Base-by-base conservation (phyloP, 108 stramenopile genomes). In the Nitzschia inconspicua region DNA sequence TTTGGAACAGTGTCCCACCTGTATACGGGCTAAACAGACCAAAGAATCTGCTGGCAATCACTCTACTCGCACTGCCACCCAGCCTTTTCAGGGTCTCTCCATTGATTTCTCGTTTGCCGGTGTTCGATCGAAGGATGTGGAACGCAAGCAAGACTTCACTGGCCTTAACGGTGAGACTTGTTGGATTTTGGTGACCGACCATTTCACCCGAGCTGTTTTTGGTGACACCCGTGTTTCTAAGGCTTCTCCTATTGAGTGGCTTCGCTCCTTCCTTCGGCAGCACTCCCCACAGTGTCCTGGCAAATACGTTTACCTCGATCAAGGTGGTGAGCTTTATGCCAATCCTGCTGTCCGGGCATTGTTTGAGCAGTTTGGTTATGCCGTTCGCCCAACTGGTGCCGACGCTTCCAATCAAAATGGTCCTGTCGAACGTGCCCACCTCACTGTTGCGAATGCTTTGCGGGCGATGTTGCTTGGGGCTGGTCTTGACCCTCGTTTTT, bases 21-120 rank as follows among this genome's bases (percentile, higher is more conserved):
- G 68, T 25, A 62, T 63, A 4, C 49, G 42, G n/a, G 42, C 53
- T 11, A 70, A 70, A 55, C 68, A 63, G 44, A 63, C 68, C 10
- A 62, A 63, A 26, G 52, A 25, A 22, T 23, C 68, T 13, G 31
- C 60, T 54, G 68, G 61, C 16, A 50, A 25, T 14, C 14, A 70
- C 24, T 6, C 60, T 20, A 54, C 60, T 10, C 8, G 18, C 2
- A 22, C 11, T 34, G 52, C 40, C 8, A 63, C 44, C 4, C 8
- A 20, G 13, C 57, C 57, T 8, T 58, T 20, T 22, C 43, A 58
- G 30, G 57, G n/a, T n/a, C n/a, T n/a, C n/a, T n/a, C n/a, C n/a
- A n/a, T n/a, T n/a, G n/a, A n/a, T n/a, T n/a, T n/a, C n/a, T n/a
- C n/a, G n/a, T n/a, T n/a, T n/a, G n/a, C n/a, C n/a, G n/a, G n/a